Base-by-base conservation (phyloP, 305 asterid genomes). In the Fraxinus paxiana region DNA sequence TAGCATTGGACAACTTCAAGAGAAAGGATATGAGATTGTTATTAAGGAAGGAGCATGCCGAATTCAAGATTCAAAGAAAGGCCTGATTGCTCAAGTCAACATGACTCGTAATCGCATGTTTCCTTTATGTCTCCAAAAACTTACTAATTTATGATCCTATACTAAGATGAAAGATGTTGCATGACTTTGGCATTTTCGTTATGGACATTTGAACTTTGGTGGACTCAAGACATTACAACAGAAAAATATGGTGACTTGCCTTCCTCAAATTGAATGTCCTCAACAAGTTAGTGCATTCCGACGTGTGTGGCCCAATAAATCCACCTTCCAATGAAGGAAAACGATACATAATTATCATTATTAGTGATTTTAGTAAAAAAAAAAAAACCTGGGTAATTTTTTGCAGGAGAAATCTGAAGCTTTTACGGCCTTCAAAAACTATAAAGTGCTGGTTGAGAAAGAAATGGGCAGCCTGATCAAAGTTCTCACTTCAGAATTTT, bases 1-100 rank as follows among this genome's bases (percentile, higher is more conserved):
- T 1, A 74, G 76, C 65, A 38, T 43, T 24, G 76, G 80, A n/a
- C 80, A 75, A n/a, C 33, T 81, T 12, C 34, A 59, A 61, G 76
- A 75, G n/a, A 75, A 81, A 9, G 75, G 70, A 8, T 61, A 73
- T 22, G 59, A 41, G 56, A 51, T 79, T 26, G 8, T 9, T 48
- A 43, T 79, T 17, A 48, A 79, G 46, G 3, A 30, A 10, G 63
- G 35, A 12, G 38, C 18, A 0, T 37, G 77, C 7, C 22, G 6
- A 38, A 13, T 79, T 38, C 5, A 13, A 2, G 76, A 67, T 67
- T 5, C 5, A 5, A 79, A 69, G 17, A 20, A 61, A 48, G 48
- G 70, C 22, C 28, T 31, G 18, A 33, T 48, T 48, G 17, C 74
- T 35, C 9, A 18, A 61, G 65, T 37, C 0, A 34, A 35, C 1